These are phyloP conservation scores for Aurantiochytrium sp. DNA, from an alignment of 108 stramenopile genomes.

Conservation along the genomic window DNA sequence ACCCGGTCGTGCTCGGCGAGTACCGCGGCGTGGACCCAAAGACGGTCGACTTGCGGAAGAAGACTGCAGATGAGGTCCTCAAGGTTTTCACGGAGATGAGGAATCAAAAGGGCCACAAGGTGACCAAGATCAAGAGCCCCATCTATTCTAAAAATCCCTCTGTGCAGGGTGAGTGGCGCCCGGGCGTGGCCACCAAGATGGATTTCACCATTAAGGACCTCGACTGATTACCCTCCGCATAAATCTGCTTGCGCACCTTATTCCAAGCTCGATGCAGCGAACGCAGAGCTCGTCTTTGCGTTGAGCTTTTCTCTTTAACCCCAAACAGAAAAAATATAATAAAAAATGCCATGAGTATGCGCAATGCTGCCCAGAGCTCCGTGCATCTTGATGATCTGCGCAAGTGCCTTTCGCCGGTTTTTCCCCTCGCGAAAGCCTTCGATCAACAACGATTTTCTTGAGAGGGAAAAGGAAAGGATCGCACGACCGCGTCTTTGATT, in stretches of 20 bases:
- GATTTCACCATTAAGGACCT: background rate
- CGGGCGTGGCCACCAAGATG: background rate
- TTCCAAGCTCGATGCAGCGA: background rate
- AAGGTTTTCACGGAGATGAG: background rate
- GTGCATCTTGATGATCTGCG: too few species aligned
- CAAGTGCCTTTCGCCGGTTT: too few species aligned
- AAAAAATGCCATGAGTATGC: too few species aligned
- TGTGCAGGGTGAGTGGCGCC: conserved; percentile 2
- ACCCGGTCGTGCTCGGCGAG: background rate
- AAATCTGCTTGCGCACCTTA: background rate
- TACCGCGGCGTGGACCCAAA: background rate
- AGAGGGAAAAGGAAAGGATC: too few species aligned
- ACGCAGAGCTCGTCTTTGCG: too few species aligned
- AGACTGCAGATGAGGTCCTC: background rate
- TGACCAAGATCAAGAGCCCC: background rate
- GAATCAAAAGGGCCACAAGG: background rate
- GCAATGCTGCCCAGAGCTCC: too few species aligned
- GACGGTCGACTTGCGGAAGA: background rate
- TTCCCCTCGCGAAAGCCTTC: too few species aligned
- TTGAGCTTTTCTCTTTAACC: too few species aligned
- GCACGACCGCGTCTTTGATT: too few species aligned
- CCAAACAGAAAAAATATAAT: too few species aligned
- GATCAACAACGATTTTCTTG: too few species aligned
- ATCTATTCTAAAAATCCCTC: background rate
- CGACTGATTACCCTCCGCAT: background rate